Percentiles rank a stretch among this genome's conserved stretches.
These are phyloP conservation scores for Lachnellula suecica DNA, from an alignment of 2,329 filamentous ascomycete species.

Conservation along the genomic window DNA sequence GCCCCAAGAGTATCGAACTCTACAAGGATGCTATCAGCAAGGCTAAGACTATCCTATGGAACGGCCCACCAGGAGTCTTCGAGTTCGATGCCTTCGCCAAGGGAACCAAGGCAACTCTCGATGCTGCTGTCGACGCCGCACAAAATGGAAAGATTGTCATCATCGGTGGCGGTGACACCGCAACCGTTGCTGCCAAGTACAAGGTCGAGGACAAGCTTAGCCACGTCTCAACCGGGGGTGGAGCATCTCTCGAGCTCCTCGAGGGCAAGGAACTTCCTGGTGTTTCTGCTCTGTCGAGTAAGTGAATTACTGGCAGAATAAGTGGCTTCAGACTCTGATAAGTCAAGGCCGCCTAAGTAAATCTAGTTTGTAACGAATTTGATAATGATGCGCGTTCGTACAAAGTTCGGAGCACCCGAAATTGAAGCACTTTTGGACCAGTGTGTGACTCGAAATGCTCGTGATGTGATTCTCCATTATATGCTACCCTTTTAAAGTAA, in stretches of 20 bases:
- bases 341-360: slow-evolving; percentile 27
- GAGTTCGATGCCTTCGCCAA: slow-evolving; percentile 93
- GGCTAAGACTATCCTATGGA: slow-evolving; percentile 97
- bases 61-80: slow-evolving; percentile 95
- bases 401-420: slow-evolving; percentile 20
- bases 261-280: slow-evolving; percentile 98
- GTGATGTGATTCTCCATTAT: slow-evolving; percentile 25
- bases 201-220: slow-evolving; percentile 94
- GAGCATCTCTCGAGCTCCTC: slow-evolving; percentile 90
- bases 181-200: slow-evolving; percentile 97
- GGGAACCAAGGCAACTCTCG: slow-evolving; percentile 89
- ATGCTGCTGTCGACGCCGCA: slow-evolving; percentile 80
- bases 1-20: slow-evolving; percentile 81
- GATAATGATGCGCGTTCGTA: slow-evolving; percentile 19
- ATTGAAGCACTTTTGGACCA: slow-evolving; percentile 8
- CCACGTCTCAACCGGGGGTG: slow-evolving; percentile 96
- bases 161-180: slow-evolving; percentile 97
- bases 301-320: slow-evolving; percentile 44
- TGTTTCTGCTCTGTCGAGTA: slow-evolving; percentile 84
- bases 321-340: slow-evolving; percentile 28
- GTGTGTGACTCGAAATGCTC: slow-evolving; percentile 7
- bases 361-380: slow-evolving; percentile 29
- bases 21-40: slow-evolving; percentile 86
- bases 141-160: slow-evolving; percentile 92
- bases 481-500: slow-evolving; percentile 28